Percentiles rank a stretch among this genome's conserved stretches.
Conservation (phyloP, 805 yeast species). For the Ogataea corticis region DNA sequence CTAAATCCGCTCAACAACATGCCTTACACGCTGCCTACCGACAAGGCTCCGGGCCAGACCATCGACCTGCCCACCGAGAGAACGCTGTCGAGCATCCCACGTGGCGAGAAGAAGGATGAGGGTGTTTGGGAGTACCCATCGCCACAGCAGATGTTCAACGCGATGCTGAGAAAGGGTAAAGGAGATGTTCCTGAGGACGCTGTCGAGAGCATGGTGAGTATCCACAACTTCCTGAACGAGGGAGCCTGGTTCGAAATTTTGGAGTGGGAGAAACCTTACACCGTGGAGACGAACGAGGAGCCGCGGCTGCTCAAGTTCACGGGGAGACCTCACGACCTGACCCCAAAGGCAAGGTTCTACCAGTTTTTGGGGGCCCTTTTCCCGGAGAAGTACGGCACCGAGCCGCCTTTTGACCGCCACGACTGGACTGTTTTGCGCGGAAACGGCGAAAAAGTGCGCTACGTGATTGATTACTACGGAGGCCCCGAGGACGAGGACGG, state of each 20-base stretch:
- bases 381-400: constrained; percentile 70
- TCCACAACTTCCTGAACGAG: constrained; percentile 93
- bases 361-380: constrained; percentile 64
- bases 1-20: constrained; percentile 86
- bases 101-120: constrained; percentile 61
- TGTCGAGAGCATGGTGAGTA: constrained; percentile 94
- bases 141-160: constrained; percentile 98
- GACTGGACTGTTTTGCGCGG: constrained; percentile 94
- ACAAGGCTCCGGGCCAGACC: constrained; percentile 77
- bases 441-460: constrained; percentile 74
- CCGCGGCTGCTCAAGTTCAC: constrained; percentile 86
- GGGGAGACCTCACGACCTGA: constrained; percentile 84
- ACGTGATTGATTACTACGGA: constrained; percentile 95
- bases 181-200: constrained; percentile 92
- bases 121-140: constrained; percentile 99
- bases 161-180: constrained; percentile 94
- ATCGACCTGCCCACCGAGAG: constrained; percentile 79
- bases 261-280: constrained; percentile 83
- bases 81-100: constrained; percentile 82
- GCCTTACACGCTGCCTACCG: constrained; percentile 72
- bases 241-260: constrained; percentile 96
- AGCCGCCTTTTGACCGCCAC: constrained; percentile 96
- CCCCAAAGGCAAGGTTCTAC: constrained; percentile 81
- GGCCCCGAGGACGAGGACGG: constrained; percentile 87
- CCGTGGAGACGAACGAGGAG: constrained; percentile 49